These are phyloP conservation scores for Alternaria alternata DNA, from an alignment of 2,329 filamentous ascomycete species.

Conservation along the genomic window DNA sequence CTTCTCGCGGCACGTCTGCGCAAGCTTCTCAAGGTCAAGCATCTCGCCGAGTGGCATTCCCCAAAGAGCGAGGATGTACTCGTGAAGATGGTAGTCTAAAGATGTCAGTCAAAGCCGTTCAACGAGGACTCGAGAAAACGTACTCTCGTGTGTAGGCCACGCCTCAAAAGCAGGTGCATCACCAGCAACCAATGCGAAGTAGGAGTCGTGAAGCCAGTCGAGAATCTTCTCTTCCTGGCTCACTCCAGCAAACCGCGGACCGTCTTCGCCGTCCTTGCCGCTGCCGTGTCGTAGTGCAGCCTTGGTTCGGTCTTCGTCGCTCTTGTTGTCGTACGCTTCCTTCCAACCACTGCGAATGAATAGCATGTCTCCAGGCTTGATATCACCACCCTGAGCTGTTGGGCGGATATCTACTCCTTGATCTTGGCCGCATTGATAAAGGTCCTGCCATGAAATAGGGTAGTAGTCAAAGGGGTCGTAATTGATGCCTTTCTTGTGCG, in stretches of 20 bases:
- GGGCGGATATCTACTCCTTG: constrained; percentile 70
- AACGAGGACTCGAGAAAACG: neutral
- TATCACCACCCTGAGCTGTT: constrained; percentile 61
- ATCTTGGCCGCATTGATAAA: constrained; percentile 66
- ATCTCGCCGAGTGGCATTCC: constrained; percentile 54
- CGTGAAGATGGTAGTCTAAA: constrained; percentile 46
- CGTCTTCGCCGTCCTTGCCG: constrained; percentile 48
- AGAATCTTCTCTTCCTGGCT: constrained; percentile 64
- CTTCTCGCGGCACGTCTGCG: constrained; percentile 63
- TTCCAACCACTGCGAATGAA: constrained; percentile 71
- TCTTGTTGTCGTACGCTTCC: constrained; percentile 62
- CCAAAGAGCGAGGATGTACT: constrained; percentile 51
- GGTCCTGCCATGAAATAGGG: constrained; percentile 54
- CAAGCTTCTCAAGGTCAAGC: constrained; percentile 60
- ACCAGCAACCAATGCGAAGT: constrained; percentile 71
- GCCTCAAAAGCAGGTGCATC: constrained; percentile 72
- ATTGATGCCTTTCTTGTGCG: constrained; percentile 52
- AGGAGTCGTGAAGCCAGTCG: constrained; percentile 73
- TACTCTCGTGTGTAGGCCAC: constrained; percentile 61
- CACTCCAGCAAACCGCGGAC: constrained; percentile 59
- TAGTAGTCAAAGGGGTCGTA: constrained; percentile 55
- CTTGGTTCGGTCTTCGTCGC: constrained; percentile 42
- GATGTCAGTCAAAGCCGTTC: constrained; percentile 8
- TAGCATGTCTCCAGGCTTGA: constrained; percentile 70
- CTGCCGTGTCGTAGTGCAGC: constrained; percentile 56